Evolutionary conservation across 768 basidiomycete species (phyloP).

Genomic region (Trametopsis cervina): DNA sequence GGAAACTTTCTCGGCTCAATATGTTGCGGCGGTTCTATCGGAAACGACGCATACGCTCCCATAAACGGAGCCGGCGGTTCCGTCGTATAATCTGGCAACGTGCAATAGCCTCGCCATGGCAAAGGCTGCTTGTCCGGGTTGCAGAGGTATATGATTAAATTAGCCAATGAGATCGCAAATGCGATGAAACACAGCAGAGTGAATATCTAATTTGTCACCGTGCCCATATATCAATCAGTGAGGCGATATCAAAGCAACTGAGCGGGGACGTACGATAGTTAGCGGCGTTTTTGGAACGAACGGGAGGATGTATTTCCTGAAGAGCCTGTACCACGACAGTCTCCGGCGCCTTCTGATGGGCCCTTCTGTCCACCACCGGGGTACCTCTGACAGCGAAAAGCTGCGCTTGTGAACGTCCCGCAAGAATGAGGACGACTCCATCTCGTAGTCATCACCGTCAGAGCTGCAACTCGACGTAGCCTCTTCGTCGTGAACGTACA

Average conservation of each 20-base stretch:
- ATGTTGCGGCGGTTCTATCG: slow-evolving; percentile 28
- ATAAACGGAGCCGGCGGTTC: slow-evolving; percentile 36
- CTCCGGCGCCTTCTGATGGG: slow-evolving; percentile 43
- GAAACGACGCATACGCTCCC: slow-evolving; percentile 32
- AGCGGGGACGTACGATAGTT: slow-evolving; percentile 55
- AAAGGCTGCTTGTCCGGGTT: slow-evolving; percentile 95
- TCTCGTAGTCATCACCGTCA: slow-evolving; percentile 49
- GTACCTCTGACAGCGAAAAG: slow-evolving; percentile 19
- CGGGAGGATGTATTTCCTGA: slow-evolving; percentile 57
- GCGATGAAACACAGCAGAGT: slow-evolving; percentile 69
- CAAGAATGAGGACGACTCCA: slow-evolving; percentile 32
- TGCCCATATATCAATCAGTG: too few species aligned
- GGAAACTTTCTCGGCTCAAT: slow-evolving; percentile 51
- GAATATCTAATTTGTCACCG: slow-evolving; percentile 53
- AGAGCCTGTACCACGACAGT: slow-evolving; percentile 46
- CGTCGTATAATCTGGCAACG: slow-evolving; percentile 48
- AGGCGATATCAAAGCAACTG: background rate
- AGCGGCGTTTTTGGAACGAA: slow-evolving; percentile 75
- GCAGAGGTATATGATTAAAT: slow-evolving; percentile 84
- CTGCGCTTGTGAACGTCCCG: slow-evolving; percentile 26
- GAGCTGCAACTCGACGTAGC: slow-evolving; percentile 46
- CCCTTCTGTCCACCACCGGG: slow-evolving; percentile 49
- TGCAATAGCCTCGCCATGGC: slow-evolving; percentile 93
- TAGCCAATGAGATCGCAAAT: slow-evolving; percentile 78
- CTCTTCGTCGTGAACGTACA: slow-evolving; percentile 36